Evolutionary conservation across 2,329 filamentous ascomycete genomes (phyloP).

Genomic region (Cordyceps tenuipes): DNA sequence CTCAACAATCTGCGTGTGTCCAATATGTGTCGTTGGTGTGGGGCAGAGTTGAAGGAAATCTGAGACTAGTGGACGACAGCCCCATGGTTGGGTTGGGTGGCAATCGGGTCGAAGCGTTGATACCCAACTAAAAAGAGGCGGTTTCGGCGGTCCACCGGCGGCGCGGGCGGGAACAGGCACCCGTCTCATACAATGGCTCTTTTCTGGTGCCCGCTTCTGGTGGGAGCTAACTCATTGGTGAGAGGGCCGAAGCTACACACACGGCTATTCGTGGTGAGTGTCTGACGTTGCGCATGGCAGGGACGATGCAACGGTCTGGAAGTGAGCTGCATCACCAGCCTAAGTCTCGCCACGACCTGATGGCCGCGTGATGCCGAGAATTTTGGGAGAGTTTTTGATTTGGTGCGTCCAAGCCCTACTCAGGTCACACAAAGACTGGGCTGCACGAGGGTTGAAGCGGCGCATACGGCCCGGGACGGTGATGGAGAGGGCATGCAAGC

Average conservation of each 20-base stretch:
- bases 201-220: not conserved
- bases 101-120: slow-evolving; percentile 9
- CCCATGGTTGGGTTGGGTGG: slow-evolving; percentile 7
- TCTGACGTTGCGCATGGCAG: not conserved
- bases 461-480: not conserved
- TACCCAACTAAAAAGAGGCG: slow-evolving; percentile 6
- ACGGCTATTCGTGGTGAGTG: not conserved
- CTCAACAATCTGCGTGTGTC: not conserved
- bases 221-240: not conserved
- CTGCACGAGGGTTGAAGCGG: not conserved
- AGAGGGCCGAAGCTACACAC: not conserved
- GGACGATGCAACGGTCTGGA: not conserved
- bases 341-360: not conserved
- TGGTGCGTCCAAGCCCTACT: not conserved
- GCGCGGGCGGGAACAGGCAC: slow-evolving; percentile 9
- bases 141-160: slow-evolving; percentile 1
- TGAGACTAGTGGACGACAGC: not conserved
- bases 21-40: not conserved
- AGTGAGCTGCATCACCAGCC: not conserved
- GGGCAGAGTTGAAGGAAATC: not conserved
- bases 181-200: slow-evolving; percentile 8
- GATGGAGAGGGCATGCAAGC: not conserved
- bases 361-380: slow-evolving; percentile 1
- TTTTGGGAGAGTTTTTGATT: not conserved
- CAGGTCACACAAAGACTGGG: not conserved